phyloP scores from a whole-genome alignment of 129 eudicot genomes.

The Artemisia annua region DNA sequence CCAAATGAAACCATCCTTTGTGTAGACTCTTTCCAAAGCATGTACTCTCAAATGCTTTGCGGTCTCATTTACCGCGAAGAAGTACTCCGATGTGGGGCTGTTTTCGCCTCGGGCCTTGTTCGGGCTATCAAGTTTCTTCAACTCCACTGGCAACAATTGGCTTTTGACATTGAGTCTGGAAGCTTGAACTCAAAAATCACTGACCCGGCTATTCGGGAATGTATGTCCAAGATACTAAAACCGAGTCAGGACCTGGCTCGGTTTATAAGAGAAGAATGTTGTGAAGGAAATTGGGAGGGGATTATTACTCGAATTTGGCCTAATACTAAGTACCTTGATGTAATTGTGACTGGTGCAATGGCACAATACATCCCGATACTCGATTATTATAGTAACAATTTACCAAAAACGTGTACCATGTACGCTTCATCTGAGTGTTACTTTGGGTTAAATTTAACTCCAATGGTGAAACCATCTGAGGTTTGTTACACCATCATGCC shows the following conservation, averaged over 20 bases:
- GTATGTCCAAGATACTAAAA: conserved; percentile 43
- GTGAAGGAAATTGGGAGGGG: conserved; percentile 75
- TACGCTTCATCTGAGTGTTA: conserved; percentile 87
- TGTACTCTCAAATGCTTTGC: conserved; percentile 88
- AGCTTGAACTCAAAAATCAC: conserved; percentile 42
- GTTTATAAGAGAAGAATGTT: conserved; percentile 50
- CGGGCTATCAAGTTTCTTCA: conserved; percentile 85
- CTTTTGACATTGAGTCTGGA: conserved; percentile 53
- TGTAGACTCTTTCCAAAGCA: conserved; percentile 72
- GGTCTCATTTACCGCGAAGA: conserved; percentile 63
- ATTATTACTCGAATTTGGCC: conserved; percentile 89
- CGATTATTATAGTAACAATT: conserved; percentile 66
- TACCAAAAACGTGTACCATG: conserved; percentile 73
- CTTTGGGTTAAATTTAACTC: conserved; percentile 74
- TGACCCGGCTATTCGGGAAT: conserved; percentile 36
- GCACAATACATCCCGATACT: conserved; percentile 81
- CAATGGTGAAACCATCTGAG: conserved; percentile 73
- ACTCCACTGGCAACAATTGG: conserved; percentile 63
- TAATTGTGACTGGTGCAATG: conserved; percentile 87
- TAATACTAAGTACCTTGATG: conserved; percentile 74
- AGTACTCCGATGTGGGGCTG: conserved; percentile 81
- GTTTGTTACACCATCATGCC: conserved; percentile 87
- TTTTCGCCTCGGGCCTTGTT: conserved; percentile 83
- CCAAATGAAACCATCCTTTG: conserved; percentile 75
- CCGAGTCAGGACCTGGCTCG: conserved; percentile 55